A percentile compares a stretch with the other conserved stretches of the same genome.
phyloP scores from a whole-genome alignment of 345 rosid genomes.

The Gossypium australe region DNA sequence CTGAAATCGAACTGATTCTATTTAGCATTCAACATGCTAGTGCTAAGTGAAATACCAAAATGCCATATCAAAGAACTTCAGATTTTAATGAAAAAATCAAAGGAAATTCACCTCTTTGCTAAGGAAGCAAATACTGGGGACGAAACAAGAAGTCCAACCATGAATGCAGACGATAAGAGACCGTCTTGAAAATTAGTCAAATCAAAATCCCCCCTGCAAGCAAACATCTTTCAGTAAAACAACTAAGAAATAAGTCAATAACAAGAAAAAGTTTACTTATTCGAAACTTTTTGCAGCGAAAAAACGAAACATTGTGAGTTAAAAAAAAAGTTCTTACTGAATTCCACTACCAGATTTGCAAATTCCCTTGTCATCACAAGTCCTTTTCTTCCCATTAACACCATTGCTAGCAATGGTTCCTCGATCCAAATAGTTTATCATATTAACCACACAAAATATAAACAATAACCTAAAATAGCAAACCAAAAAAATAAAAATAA shows the following conservation, averaged over 20 bases:
- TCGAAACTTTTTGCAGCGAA: neutral
- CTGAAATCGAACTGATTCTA: neutral
- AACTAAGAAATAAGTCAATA: neutral
- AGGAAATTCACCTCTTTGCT: slow-evolving; percentile 57
- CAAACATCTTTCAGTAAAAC: slow-evolving; percentile 14
- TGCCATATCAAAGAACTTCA: neutral
- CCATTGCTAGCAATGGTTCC: slow-evolving; percentile 96
- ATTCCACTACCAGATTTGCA: slow-evolving; percentile 78
- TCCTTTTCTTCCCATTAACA: slow-evolving; percentile 65
- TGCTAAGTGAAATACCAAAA: neutral
- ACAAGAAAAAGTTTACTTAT: neutral
- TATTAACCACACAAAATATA: slow-evolving; percentile 70
- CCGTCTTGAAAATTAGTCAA: slow-evolving; percentile 88
- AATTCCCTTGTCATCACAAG: slow-evolving; percentile 51
- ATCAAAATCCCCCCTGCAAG: slow-evolving; percentile 68
- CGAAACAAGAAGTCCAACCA: slow-evolving; percentile 94
- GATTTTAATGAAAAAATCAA: neutral
- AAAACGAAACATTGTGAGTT: neutral
- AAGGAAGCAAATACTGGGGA: slow-evolving; percentile 88
- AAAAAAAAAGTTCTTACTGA: slow-evolving; percentile 48
- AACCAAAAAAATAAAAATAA: slow-evolving; percentile 16
- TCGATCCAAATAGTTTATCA: slow-evolving; percentile 87
- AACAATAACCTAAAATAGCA: slow-evolving; percentile 46
- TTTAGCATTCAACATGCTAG: neutral
- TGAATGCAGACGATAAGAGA: slow-evolving; percentile 88